A percentile compares a stretch with the other conserved stretches of the same genome.
These are phyloP conservation scores for Talaromyces ruber DNA, from an alignment of 495 filamentous ascomycete genomes.

Conservation along the genomic window DNA sequence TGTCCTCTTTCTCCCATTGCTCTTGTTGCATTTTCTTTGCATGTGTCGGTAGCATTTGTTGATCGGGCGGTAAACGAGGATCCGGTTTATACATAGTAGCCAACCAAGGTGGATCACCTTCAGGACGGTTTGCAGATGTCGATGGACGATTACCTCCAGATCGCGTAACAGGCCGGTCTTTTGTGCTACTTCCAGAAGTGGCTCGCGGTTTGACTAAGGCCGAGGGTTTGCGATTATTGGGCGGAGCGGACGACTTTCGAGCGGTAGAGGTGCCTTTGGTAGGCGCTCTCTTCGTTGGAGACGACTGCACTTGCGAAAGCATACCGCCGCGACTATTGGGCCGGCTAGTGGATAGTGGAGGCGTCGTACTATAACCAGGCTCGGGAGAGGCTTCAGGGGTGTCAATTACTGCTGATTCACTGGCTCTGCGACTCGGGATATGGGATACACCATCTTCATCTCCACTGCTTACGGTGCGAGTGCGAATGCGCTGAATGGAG, in stretches of 20 bases:
- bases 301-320: conserved; percentile 16
- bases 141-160: conserved; percentile 48
- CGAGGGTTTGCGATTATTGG: conserved; percentile 27
- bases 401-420: conserved; percentile 57
- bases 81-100: conserved; percentile 93
- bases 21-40: conserved; percentile 88
- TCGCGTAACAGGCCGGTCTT: conserved; percentile 55
- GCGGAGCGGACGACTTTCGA: conserved; percentile 34
- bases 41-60: conserved; percentile 91
- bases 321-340: conserved; percentile 33
- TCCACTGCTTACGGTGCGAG: conserved; percentile 42
- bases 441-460: conserved; percentile 53
- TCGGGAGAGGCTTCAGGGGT: conserved; percentile 28
- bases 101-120: conserved; percentile 95
- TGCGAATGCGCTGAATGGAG: conserved; percentile 44
- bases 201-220: conserved; percentile 20
- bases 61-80: conserved; percentile 85
- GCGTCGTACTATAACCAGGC: conserved; percentile 22
- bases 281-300: conserved; percentile 29
- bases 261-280: conserved; percentile 29
- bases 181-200: conserved; percentile 24
- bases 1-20: conserved; percentile 87
- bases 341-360: conserved; percentile 31
- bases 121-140: conserved; percentile 62
- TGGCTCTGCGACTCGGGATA: conserved; percentile 58